Percentiles rank a stretch among this genome's conserved stretches.
These are phyloP conservation scores for Curvularia hawaiiensis DNA, from an alignment of 2,329 filamentous ascomycete genomes.

Conservation along the genomic window DNA sequence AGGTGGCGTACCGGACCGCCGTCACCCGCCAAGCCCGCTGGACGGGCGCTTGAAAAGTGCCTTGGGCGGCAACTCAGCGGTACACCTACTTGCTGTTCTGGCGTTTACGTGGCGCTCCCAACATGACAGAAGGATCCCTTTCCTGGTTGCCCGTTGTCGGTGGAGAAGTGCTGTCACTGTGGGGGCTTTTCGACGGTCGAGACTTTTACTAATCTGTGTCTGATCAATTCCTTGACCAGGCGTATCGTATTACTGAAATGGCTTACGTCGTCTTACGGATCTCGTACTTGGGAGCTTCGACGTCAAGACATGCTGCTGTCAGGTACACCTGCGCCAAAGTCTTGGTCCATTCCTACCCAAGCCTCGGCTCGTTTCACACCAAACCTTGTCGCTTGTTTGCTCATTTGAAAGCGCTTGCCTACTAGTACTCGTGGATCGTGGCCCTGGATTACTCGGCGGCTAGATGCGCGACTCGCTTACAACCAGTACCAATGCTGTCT, in stretches of 20 bases:
- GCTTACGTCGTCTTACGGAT: not conserved
- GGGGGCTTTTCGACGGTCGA: constrained; percentile 3
- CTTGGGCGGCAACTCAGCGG: constrained; percentile 10
- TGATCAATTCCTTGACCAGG: not conserved
- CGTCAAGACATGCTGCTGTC: not conserved
- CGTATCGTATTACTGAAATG: not conserved
- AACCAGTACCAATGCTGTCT: not conserved
- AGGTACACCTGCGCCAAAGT: not conserved
- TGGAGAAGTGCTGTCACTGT: constrained; percentile 5
- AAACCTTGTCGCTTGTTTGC: constrained; percentile 1
- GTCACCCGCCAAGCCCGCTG: constrained; percentile 9
- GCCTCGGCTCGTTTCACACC: constrained; percentile 2
- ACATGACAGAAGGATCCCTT: constrained; percentile 13
- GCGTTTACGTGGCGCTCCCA: constrained; percentile 14
- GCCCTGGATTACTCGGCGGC: not conserved
- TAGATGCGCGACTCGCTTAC: not conserved
- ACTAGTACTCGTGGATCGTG: no score
- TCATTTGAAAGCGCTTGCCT: constrained; percentile 1
- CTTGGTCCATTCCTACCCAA: constrained; percentile 2
- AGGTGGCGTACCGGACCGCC: constrained; percentile 8
- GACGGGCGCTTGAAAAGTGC: constrained; percentile 5
- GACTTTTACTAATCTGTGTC: not conserved
- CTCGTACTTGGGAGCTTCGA: not conserved
- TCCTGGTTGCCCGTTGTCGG: constrained; percentile 6
- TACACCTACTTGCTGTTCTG: constrained; percentile 7